phyloP scores from a whole-genome alignment of 352 stramenopile species.

The Peronospora farinosa region DNA sequence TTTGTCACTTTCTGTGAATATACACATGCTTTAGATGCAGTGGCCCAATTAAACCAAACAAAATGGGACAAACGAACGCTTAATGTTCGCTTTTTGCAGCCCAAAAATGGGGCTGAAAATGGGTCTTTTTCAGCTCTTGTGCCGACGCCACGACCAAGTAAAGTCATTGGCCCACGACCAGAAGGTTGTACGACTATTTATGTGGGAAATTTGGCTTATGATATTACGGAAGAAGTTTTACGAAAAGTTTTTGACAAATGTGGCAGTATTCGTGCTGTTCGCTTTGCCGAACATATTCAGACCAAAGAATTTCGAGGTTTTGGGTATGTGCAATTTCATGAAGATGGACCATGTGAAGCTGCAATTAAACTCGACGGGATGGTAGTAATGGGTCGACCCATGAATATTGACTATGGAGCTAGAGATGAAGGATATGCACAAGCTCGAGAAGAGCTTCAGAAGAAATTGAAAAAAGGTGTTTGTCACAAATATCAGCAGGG shows the following conservation, averaged over 20 bases:
- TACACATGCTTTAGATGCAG: slow-evolving; percentile 67
- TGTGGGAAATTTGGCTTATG: slow-evolving; percentile 95
- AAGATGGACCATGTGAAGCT: slow-evolving; percentile 76
- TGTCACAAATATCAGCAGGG: slow-evolving; percentile 69
- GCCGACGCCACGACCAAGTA: slow-evolving; percentile 22
- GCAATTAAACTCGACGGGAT: slow-evolving; percentile 76
- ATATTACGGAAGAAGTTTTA: slow-evolving; percentile 86
- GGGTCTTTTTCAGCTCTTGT: neutral
- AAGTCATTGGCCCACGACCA: slow-evolving; percentile 60
- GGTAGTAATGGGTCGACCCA: slow-evolving; percentile 77
- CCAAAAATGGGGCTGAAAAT: slow-evolving; percentile 37
- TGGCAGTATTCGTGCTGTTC: slow-evolving; percentile 71
- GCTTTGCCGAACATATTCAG: slow-evolving; percentile 80
- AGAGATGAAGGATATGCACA: slow-evolving; percentile 62
- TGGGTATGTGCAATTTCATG: slow-evolving; percentile 91
- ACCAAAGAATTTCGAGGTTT: slow-evolving; percentile 84
- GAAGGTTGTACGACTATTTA: slow-evolving; percentile 90
- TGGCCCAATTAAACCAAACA: slow-evolving; percentile 64
- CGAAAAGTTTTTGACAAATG: slow-evolving; percentile 76
- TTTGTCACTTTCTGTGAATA: slow-evolving; percentile 84
- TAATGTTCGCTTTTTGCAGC: slow-evolving; percentile 81
- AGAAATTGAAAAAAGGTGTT: slow-evolving; percentile 71
- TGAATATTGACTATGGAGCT: slow-evolving; percentile 77
- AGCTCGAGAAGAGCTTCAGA: slow-evolving; percentile 62
- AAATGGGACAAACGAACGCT: slow-evolving; percentile 81